Evolutionary conservation across 139 green algal genomes (phyloP), one percentile per base, ranked within the genome.

Genomic region (Prasinococcaceae sp.): DNA sequence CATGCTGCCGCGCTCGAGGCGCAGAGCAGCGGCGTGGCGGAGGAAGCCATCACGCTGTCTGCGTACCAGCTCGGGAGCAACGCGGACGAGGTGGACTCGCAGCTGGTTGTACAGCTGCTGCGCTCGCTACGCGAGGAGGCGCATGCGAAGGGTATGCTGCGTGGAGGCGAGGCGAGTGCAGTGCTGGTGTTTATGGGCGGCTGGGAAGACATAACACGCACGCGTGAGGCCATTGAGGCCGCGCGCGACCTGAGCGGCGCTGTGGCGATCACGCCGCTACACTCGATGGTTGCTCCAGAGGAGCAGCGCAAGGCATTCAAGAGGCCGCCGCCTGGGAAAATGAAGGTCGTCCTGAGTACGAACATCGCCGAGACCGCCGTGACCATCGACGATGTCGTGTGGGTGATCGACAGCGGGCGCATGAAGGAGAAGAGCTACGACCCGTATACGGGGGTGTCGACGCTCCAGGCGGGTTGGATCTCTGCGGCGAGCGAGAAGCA

Each of bases 391-490:
- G 82, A 92, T 55, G 63, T 92, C 19, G 72, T 80, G n/a, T 82
- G 63, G 29, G 82, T 92, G 3, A 69, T 92, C 36, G 80, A 92
- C 61, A 65, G 30, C 23, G 81, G 82, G 4, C 58, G 77, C 26
- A 22, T 77, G 14, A 88, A 89, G 62, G 82, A 92, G 68, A 88
- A 87, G 65, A 79, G 67, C 42, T 92, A 81, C 49, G 82, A 92
- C 56, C 68, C 82, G 6, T 83, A 81, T 64, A 86, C 73, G 1
- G 73, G 60, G 4, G 79, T 90, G 4, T 76, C 70, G 6, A 88
- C 79, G 9, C 73, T 92, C 38, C 72, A 82, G 57, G 46, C 50
- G 41, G 20, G 24, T 14, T 76, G 66, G 62, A 69, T 70, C 23
- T 75, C 66, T 17, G 45, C 58, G 35, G 81, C 81, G 8, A 75